Evolutionary conservation across 1,284 basidiomycete genomes (phyloP).

Genomic region (Microbotryomycetes sp.): DNA sequence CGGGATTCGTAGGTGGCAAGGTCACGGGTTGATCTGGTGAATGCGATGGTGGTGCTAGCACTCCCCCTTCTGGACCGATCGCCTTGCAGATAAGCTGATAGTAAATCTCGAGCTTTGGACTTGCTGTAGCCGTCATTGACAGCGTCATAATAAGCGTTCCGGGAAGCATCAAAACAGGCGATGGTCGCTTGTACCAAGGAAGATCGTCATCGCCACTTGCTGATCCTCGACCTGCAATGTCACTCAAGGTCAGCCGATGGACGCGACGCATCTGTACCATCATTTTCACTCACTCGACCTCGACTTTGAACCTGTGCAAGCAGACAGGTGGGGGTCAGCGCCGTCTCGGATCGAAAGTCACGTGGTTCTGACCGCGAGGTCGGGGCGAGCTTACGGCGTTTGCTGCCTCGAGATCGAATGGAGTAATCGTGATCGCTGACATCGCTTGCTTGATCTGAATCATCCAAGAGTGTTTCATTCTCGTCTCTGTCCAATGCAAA

Average conservation of each 20-base stretch:
- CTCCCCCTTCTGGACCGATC: constrained; percentile 3
- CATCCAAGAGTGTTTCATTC: not conserved
- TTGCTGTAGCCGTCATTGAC: constrained; percentile 24
- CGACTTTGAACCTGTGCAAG: not conserved
- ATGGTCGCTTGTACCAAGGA: constrained; percentile 25
- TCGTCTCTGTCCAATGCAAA: not conserved
- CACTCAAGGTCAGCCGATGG: too few relatives aligned
- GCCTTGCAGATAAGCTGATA: constrained; percentile 28
- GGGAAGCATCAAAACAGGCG: constrained; percentile 23
- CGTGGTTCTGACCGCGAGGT: not conserved
- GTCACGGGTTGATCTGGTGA: constrained; percentile 1
- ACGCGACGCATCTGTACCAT: not conserved
- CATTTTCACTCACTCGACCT: not conserved
- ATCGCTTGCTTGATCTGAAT: not conserved
- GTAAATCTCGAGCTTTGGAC: constrained; percentile 32
- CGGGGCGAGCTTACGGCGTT: not conserved
- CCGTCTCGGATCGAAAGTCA: not conserved
- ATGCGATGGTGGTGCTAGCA: constrained; percentile 12
- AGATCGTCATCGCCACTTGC: too few relatives aligned
- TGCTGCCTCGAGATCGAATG: not conserved
- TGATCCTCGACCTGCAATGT: too few relatives aligned
- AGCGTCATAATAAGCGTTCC: constrained; percentile 30
- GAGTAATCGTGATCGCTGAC: not conserved
- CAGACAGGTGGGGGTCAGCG: not conserved
- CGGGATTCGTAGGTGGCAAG: not conserved